Percentiles rank a stretch among this genome's conserved stretches.
phyloP scores from a whole-genome alignment of 345 rosid species.

The Populus ilicifolia region DNA sequence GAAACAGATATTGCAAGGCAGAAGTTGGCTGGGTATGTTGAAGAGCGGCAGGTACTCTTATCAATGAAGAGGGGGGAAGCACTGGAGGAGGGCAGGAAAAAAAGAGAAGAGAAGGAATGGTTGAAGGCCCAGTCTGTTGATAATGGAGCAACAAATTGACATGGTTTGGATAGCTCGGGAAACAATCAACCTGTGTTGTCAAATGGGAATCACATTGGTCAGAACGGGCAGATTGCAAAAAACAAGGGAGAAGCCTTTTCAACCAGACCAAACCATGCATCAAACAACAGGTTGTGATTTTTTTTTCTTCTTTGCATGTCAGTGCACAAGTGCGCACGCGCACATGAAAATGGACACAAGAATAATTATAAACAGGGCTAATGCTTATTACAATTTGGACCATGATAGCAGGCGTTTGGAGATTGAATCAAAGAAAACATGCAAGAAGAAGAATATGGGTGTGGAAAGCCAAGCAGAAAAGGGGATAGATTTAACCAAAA shows the following conservation, averaged over 20 bases:
- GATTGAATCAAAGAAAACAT: conserved; percentile 38
- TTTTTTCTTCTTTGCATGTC: neutral
- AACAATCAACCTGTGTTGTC: conserved; percentile 21
- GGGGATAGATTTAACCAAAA: conserved; percentile 14
- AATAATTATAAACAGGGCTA: neutral
- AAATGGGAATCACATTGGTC: conserved; percentile 34
- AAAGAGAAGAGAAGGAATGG: conserved; percentile 60
- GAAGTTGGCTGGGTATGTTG: conserved; percentile 71
- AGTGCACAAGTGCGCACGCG: neutral
- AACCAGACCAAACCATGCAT: conserved; percentile 29
- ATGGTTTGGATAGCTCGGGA: conserved; percentile 28
- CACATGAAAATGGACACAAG: neutral
- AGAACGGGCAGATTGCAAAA: conserved; percentile 38
- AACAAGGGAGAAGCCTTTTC: conserved; percentile 33
- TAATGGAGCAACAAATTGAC: conserved; percentile 37
- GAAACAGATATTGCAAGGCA: conserved; percentile 56
- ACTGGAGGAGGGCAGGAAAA: conserved; percentile 61
- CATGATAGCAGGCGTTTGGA: conserved; percentile 34
- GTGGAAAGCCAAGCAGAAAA: conserved; percentile 27
- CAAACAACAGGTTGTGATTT: conserved; percentile 42
- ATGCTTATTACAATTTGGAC: conserved; percentile 13
- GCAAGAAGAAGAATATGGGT: conserved; percentile 41
- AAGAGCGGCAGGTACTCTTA: conserved; percentile 64
- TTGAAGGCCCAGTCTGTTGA: conserved; percentile 42
- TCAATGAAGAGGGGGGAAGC: conserved; percentile 76